phyloP scores from a whole-genome alignment of 495 filamentous ascomycete genomes.

The Sphaerosporella brunnea region DNA sequence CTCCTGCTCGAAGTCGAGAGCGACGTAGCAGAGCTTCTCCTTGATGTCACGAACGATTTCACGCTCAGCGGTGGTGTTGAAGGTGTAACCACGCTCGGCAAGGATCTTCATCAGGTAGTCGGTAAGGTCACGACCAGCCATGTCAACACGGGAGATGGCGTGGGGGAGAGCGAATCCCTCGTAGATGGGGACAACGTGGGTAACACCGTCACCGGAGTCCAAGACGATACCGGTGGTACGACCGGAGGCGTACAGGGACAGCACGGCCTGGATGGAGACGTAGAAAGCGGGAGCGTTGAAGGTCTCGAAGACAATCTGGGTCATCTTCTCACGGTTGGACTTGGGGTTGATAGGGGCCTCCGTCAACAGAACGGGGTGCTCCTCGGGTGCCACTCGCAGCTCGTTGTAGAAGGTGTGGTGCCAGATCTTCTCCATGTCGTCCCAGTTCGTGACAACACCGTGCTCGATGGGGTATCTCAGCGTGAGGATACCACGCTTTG shows the following conservation, averaged over 20 bases:
- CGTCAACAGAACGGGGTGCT: slow-evolving; percentile 92
- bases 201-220: slow-evolving; percentile 90
- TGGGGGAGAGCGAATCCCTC: slow-evolving; percentile 94
- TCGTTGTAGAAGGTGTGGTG: slow-evolving; percentile 66
- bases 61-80: slow-evolving; percentile 96
- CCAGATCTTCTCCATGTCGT: slow-evolving; percentile 99
- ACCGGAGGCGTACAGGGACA: slow-evolving; percentile 90
- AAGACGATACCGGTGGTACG: slow-evolving; percentile 92
- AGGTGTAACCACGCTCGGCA: slow-evolving; percentile 79
- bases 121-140: slow-evolving; percentile 94
- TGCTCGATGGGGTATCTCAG: slow-evolving; percentile 92
- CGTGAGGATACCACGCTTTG: slow-evolving; percentile 82
- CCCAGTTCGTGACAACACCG: slow-evolving; percentile 98
- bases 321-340: slow-evolving; percentile 87
- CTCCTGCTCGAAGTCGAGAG: slow-evolving; percentile 95
- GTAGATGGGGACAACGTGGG: slow-evolving; percentile 92
- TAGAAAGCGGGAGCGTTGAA: slow-evolving; percentile 96
- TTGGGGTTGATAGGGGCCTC: slow-evolving; percentile 94
- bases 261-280: slow-evolving; percentile 89
- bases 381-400: slow-evolving; percentile 97
- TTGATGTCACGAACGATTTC: slow-evolving; percentile 95
- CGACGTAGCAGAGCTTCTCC: slow-evolving; percentile 84
- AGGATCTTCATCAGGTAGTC: slow-evolving; percentile 85
- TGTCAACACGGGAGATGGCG: slow-evolving; percentile 86
- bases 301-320: slow-evolving; percentile 96